Evolutionary conservation across 164 flowering plant species (phyloP).

Genomic region (Amborella trichopoda): DNA sequence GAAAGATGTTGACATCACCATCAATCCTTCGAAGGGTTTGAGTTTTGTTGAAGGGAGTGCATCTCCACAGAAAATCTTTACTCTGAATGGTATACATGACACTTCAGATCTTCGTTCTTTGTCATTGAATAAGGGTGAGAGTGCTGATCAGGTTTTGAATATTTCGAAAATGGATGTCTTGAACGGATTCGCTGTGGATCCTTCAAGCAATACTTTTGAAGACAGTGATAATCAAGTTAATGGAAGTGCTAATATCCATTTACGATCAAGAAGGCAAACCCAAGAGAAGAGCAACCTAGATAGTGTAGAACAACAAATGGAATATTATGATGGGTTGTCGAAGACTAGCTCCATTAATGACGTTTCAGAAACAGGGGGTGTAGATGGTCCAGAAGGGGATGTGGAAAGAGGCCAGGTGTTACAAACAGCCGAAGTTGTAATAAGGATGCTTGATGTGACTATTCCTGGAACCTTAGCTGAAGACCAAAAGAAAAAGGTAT

Average conservation of each 20-base stretch:
- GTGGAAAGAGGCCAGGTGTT: slow-evolving; percentile 52
- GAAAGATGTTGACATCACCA: slow-evolving; percentile 65
- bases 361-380: slow-evolving; percentile 20
- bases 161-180: slow-evolving; percentile 11
- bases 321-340: slow-evolving; percentile 10
- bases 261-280: slow-evolving; percentile 10
- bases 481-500: slow-evolving; percentile 78
- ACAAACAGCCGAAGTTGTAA: slow-evolving; percentile 64
- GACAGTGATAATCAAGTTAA: slow-evolving; percentile 14
- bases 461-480: slow-evolving; percentile 69
- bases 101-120: not conserved
- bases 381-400: slow-evolving; percentile 19
- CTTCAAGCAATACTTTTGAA: slow-evolving; percentile 12
- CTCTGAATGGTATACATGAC: not conserved
- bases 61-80: slow-evolving; percentile 11
- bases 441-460: slow-evolving; percentile 87
- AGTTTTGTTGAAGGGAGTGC: slow-evolving; percentile 28
- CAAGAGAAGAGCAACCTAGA: slow-evolving; percentile 7
- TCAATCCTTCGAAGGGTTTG: slow-evolving; percentile 59
- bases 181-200: slow-evolving; percentile 18
- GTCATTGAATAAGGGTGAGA: slow-evolving; percentile 6
- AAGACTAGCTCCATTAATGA: slow-evolving; percentile 21
- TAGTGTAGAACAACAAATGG: slow-evolving; percentile 11
- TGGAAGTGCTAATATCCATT: not conserved
- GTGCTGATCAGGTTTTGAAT: slow-evolving; percentile 17